A percentile compares a stretch with the other conserved stretches of the same genome.
Evolutionary conservation across 2,329 filamentous ascomycete genomes (phyloP).

Genomic region (Zasmidium citrigriseum): DNA sequence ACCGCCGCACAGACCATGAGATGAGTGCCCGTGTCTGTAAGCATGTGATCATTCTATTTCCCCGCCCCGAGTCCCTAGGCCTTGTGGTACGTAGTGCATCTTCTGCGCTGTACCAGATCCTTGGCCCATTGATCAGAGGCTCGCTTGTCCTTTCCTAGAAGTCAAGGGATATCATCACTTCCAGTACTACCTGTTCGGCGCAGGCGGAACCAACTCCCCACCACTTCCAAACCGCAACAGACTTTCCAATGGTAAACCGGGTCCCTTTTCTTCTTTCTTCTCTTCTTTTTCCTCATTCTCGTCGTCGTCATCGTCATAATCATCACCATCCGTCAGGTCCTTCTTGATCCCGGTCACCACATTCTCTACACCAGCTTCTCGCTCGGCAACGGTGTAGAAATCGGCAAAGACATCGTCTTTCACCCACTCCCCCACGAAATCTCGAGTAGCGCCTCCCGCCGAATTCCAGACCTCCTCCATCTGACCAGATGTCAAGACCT

Average conservation of each 20-base stretch:
- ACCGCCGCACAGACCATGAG: neutral
- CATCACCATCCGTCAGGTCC: slow-evolving; percentile 56
- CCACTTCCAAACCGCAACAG: slow-evolving; percentile 25
- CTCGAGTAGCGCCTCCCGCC: slow-evolving; percentile 52
- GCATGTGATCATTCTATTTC: too few species aligned
- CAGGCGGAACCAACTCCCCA: slow-evolving; percentile 1
- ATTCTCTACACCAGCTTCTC: slow-evolving; percentile 64
- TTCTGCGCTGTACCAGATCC: too few species aligned
- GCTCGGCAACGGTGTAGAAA: slow-evolving; percentile 72
- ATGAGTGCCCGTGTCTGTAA: neutral
- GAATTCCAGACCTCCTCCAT: slow-evolving; percentile 63
- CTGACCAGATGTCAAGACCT: slow-evolving; percentile 40
- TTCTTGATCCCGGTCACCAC: slow-evolving; percentile 71
- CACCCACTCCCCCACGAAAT: slow-evolving; percentile 36
- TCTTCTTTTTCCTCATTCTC: slow-evolving; percentile 37
- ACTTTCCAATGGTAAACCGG: slow-evolving; percentile 32
- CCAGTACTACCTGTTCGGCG: neutral
- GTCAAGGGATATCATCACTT: neutral
- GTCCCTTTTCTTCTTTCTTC: slow-evolving; percentile 25
- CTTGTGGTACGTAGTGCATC: too few species aligned
- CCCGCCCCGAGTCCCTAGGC: too few species aligned
- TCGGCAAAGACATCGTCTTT: slow-evolving; percentile 41
- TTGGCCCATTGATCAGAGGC: neutral
- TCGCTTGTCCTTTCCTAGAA: neutral
- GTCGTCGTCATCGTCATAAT: slow-evolving; percentile 46